Base-by-base conservation (phyloP, 2,329 filamentous ascomycete species). In the Xylariaceae sp. region DNA sequence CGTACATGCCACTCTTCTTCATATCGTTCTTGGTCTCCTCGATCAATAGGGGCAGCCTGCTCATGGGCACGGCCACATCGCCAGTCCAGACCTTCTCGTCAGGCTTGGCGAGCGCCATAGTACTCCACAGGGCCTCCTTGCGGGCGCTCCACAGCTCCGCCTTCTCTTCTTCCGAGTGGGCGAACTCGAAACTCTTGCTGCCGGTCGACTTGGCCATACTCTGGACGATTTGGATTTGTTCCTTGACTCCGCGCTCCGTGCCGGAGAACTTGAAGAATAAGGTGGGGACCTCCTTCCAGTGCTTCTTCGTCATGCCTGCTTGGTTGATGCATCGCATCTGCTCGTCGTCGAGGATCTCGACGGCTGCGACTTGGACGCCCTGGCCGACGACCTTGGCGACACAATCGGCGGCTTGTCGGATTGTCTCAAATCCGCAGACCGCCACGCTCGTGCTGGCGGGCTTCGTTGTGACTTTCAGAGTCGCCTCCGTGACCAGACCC, bases 41-140 rank as follows among this genome's bases (percentile, higher is more conserved):
- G 63, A 93, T 91, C 56, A 93, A 85, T 60, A 89, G 82, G 2
- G 90, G 84, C 65, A 95, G 72, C 57, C 82, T 79, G 61, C 85
- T 89, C 71, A 95, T 87, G 14, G 91, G 91, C 51, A 96, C 91
- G 0, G 91, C 91, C 10, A 95, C 91, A 68, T 96, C 91, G 1
- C 89, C 90, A 0, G 90, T 93, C 90, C 90, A 95, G 2, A 95
- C 88, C 52, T 84, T 85, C 62, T 93, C 87, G n/a, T 80, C 83
- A 44, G 70, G 82, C 75, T 73, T 84, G 76, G 74, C 84, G 67
- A 87, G 78, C 0, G 89, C 84, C 79, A 91, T 87, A 54, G 89
- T 87, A 67, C 85, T 89, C 90, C 90, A 95, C 40, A 96, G 79
- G 1, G 90, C 89, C 73, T 93, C 89, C 75, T 96, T 96, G 44